A percentile compares a stretch with the other conserved stretches of the same genome.
These are phyloP conservation scores for Galerina sulciceps DNA, from an alignment of 768 basidiomycete genomes.

Conservation along the genomic window DNA sequence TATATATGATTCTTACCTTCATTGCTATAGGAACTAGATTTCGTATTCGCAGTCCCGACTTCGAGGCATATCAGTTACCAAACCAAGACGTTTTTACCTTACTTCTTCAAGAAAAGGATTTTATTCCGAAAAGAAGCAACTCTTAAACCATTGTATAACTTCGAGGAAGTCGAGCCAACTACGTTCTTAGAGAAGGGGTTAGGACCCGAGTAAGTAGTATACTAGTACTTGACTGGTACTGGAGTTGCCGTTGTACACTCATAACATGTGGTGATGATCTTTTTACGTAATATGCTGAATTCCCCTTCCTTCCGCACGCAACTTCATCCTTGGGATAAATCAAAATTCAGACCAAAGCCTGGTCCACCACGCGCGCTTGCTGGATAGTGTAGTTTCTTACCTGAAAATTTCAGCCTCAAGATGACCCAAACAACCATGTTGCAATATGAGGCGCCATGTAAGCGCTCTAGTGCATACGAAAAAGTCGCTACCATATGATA, in stretches of 20 bases:
- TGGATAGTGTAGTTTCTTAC: neutral
- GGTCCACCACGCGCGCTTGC: too few relatives aligned
- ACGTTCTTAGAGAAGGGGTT: conserved; percentile 47
- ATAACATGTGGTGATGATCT: neutral
- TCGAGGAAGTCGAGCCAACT: conserved; percentile 49
- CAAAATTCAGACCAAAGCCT: too few relatives aligned
- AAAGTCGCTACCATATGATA: conserved; percentile 1
- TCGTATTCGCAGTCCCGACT: conserved; percentile 51
- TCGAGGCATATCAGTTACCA: conserved; percentile 46
- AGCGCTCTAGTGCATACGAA: conserved; percentile 33
- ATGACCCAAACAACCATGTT: conserved; percentile 77
- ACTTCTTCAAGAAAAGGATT: conserved; percentile 48
- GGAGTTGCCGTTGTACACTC: too few relatives aligned
- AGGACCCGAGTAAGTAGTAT: conserved; percentile 26
- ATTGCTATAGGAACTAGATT: conserved; percentile 37
- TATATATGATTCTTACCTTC: neutral
- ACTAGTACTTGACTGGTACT: neutral
- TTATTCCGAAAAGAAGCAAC: conserved; percentile 35
- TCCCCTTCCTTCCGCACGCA: neutral
- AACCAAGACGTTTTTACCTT: conserved; percentile 40
- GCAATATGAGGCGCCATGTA: conserved; percentile 87
- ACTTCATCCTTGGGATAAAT: neutral
- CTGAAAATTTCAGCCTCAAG: neutral
- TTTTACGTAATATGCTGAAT: neutral
- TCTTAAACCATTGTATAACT: conserved; percentile 50